Base-by-base conservation (phyloP, 805 yeast species). In the Ogataea kodamae region DNA sequence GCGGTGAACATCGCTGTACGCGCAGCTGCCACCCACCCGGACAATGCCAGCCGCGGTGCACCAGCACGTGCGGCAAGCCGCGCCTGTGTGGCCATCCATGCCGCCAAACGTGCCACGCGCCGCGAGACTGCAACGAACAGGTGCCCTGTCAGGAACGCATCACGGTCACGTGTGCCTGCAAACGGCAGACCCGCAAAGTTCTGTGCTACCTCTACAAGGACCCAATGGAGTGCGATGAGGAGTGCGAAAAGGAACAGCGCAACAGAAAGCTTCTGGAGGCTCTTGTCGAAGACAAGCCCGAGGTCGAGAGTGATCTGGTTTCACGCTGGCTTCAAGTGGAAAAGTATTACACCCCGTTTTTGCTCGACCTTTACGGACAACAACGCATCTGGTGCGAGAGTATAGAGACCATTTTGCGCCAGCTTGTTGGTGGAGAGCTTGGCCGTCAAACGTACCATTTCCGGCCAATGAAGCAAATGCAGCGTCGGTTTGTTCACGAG, bases 81-180 rank as follows among this genome's bases (percentile, higher is more conserved):
- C 65, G 77, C 42, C 54, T 62, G 9, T 88, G 96, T 59, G 81
- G 81, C 1, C 97, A 88, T 59, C 50, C 57, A 28, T 84, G 94
- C 57, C 62, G 57, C 19, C 55, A 64, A 12, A 64, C 64, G 34
- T 88, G 97, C 49, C 96, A 88, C 59, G 67, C 70, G 35, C 66
- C 74, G 36, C 21, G 18, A 12, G 48, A 67, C 17, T 78, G 90
- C 49, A 62, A 70, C 45, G 82, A 75, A 50, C 46, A 61, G 5
- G 41, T 61, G 37, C 66, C 69, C 13, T 83, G 94, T 55, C 48
- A 59, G 3, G 77, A 70, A 17, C 42, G 48, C 18, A 76, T 84
- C 2, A 54, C 50, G 2, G 49, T 83, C 1, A 44, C 51, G 2
- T 88, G 96, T 54, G 62, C 56, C 11, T 88, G 96, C 62, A 86